Evolutionary conservation across 2,329 filamentous ascomycete species (phyloP).

Genomic region (Aspergillus carbonarius): DNA sequence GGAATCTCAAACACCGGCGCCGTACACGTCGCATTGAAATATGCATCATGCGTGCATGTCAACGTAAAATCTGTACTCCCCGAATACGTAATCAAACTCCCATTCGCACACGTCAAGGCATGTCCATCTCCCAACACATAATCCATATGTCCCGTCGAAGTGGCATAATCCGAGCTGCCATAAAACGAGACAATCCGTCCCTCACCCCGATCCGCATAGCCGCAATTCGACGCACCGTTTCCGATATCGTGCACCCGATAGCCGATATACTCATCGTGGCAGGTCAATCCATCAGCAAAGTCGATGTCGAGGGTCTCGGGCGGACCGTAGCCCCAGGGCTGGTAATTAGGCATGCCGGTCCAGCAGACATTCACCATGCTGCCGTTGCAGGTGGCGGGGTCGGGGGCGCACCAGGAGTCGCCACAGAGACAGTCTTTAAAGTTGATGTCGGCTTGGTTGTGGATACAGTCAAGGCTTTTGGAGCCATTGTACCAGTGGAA

Average conservation of each 20-base stretch:
- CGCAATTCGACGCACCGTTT: conserved; percentile 28
- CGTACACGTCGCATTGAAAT: conserved; percentile 31
- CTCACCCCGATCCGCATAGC: conserved; percentile 25
- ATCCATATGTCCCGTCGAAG: conserved; percentile 22
- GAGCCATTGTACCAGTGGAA: conserved; percentile 23
- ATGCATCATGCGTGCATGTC: conserved; percentile 25
- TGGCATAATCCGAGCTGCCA: conserved; percentile 22
- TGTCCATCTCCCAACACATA: conserved; percentile 27
- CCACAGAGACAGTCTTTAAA: conserved; percentile 26
- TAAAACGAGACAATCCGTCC: conserved; percentile 31
- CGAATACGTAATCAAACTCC: conserved; percentile 28
- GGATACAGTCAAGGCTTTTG: conserved; percentile 20
- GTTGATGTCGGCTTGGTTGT: conserved; percentile 22
- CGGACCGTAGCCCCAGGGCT: conserved; percentile 32
- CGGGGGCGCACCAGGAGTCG: conserved; percentile 22
- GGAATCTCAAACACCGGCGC: conserved; percentile 26
- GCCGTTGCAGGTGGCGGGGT: conserved; percentile 25
- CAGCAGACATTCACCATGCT: conserved; percentile 27
- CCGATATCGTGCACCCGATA: conserved; percentile 32
- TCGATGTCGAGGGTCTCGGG: conserved; percentile 25
- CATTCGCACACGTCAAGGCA: conserved; percentile 27
- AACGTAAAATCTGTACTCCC: conserved; percentile 26
- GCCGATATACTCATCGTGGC: conserved; percentile 30
- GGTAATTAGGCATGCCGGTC: conserved; percentile 31
- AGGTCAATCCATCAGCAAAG: conserved; percentile 25